Evolutionary conservation across 163 green algal species (phyloP), one percentile per base, ranked within the genome.

Genomic region (Coccomyxa subellipsoidea): DNA sequence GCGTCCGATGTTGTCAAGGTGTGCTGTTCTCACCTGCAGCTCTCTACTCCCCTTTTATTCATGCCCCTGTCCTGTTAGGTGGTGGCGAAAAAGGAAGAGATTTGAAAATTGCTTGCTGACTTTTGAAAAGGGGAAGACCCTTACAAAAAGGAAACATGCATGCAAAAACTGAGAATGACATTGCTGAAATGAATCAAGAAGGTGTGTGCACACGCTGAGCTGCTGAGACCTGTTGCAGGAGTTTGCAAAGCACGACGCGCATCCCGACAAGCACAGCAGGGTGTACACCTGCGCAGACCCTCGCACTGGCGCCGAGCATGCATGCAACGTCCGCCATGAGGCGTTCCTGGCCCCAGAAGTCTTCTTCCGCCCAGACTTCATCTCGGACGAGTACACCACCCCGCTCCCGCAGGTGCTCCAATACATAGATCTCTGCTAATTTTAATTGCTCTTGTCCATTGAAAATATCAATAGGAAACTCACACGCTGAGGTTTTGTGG

Each of bases 331-430:
- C 39, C 83, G 87, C 34, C 86, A 92, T 37, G 93, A 96, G 88
- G 87, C 90, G 54, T 96, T 96, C 81, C 84, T 95, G 70, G 92
- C 86, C 0, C 92, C 93, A n/a, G 93, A 96, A 82, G 80, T 95
- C 12, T 95, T 94, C 86, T 96, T 96, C 89, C 82, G 83, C 31
- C 93, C 93, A n/a, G 87, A 94, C 37, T 91, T 96, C 34, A 91
- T 87, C 76, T 82, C 79, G 6, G 71, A 79, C 31, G 84, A 90
- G n/a, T 87, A 81, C 66, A 84, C 71, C 29, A 86, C 82, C 9
- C 80, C 86, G 12, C 80, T 95, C 73, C 90, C 90, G 31, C 83
- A 91, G 84, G 76, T 86, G 69, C 21, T 27, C 47, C 15, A n/a
- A 39, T 40, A 7, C 35, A 12, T 78, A 8, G 12, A 29, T n/a